Evolutionary conservation across 2,329 filamentous ascomycete species (phyloP), one percentile per base, ranked within the genome.

Genomic region (Calonectria hongkongensis): DNA sequence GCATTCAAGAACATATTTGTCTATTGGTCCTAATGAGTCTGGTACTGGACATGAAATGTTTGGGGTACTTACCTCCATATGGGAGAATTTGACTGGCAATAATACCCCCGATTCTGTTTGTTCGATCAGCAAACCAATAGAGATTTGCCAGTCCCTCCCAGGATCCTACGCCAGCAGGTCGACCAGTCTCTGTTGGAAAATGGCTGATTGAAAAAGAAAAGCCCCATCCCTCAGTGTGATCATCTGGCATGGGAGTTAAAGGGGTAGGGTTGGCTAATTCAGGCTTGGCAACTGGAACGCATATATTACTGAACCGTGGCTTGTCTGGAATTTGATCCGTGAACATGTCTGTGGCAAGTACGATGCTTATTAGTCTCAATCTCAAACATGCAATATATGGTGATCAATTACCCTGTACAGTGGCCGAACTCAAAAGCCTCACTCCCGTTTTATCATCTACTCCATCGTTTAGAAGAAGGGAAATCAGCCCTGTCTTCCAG

Each of bases 221-320:
- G 16, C 72, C 72, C 72, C 72, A 73, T 16, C 72, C 72, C 43
- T 73, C 68, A 7, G 68, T 71, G 18, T 71, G 72, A 18, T 68
- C 43, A 18, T 68, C 68, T 0, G 68, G 64, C 50, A 71, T 68
- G 0, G 68, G 56, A 5, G 16, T 16, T 28, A 73, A 16, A 10
- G 66, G 71, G 13, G 62, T 66, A 4, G 67, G 10, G 15, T 70
- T 73, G 33, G 66, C 54, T 8, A 67, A 28, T 30, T 48, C 33
- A 16, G 51, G 71, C 25, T 73, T 73, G 0, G 71, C 71, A 1
- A 65, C 43, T 6, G 66, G 48, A 12, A 68, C 51, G 18, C 51
- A 54, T 16, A 28, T 28, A 15, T 71, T 71, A 36, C 63, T 54
- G 9, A 45, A 48, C 2, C 71, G 63, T 16, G 71, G 71, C 10